Base-by-base conservation (phyloP, 805 yeast genomes). In the Ogataea angusta region DNA sequence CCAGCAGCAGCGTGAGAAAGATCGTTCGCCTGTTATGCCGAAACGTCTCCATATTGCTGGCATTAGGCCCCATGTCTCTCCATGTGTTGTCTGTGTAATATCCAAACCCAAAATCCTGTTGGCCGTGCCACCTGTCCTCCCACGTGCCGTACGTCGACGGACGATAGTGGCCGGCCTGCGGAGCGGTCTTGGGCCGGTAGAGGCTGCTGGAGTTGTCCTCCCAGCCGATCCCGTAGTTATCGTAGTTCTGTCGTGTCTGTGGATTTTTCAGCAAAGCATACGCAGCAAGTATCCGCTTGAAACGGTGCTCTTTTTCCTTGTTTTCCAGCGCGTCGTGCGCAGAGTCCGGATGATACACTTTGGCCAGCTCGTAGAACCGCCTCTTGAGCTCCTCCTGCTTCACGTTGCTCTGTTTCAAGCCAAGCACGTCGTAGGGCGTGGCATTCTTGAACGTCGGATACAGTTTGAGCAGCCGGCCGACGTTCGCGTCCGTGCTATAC, bases 311-410 rank as follows among this genome's bases (percentile, higher is more conserved):
- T 34, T 60, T 62, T 6, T 52, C 33, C 9, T 53, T 50, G 4
- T 31, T 34, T 0, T 57, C 51, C 17, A 63, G 37, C 1, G 37
- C 27, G 10, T 39, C 38, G 10, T 48, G 33, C 28, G 41, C 45
- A 5, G 64, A 51, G 48, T 89, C 97, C 0, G 97, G 96, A 57
- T 89, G 96, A 52, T 89, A 89, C 8, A 80, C 56, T 59, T 84
- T 85, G 9, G 89, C 89, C 34, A 78, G 65, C 38, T 74, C 68
- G 49, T 73, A 76, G 53, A 82, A 84, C 32, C 72, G 71, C 18
- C 63, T 47, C 45, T 76, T 76, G 36, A 82, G 61, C 22, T 58
- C 47, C 9, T 52, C 59, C 36, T 59, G 59, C 40, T 72, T 71
- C 30, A 72, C 60, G 17, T 57, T 57, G 1, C 52, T 51, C 0